These are phyloP conservation scores for Clathrospora elynae DNA, from an alignment of 2,329 filamentous ascomycete species.

Conservation along the genomic window DNA sequence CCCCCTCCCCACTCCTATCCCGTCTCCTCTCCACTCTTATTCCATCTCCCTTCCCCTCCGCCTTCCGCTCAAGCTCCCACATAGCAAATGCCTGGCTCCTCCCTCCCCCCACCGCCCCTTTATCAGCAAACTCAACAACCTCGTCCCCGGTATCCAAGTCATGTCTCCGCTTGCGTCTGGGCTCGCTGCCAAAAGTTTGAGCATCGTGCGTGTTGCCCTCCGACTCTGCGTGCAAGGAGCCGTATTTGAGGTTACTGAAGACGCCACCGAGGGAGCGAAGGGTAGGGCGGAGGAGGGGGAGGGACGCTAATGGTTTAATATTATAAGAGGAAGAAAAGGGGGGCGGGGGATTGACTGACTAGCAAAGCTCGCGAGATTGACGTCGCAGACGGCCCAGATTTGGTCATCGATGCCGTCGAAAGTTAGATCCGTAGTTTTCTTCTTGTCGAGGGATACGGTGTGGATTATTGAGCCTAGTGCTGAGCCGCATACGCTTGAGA, in stretches of 20 bases:
- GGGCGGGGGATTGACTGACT: slow-evolving; percentile 15
- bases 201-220: too few relatives aligned
- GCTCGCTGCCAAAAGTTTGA: too few relatives aligned
- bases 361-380: slow-evolving; percentile 29
- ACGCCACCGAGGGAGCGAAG: slow-evolving; percentile 22
- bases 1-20: too few relatives aligned
- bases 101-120: too few relatives aligned
- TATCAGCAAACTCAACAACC: too few relatives aligned
- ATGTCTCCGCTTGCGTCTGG: too few relatives aligned
- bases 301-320: slow-evolving; percentile 14
- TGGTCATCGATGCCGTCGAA: slow-evolving; percentile 29
- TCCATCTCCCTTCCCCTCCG: too few relatives aligned
- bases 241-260: slow-evolving; percentile 15
- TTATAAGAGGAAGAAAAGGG: not conserved
- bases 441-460: slow-evolving; percentile 20
- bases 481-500: slow-evolving; percentile 23
- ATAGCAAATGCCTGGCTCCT: too few relatives aligned
- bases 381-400: slow-evolving; percentile 34
- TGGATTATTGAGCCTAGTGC: slow-evolving; percentile 27
- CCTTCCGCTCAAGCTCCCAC: too few relatives aligned
- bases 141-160: too few relatives aligned
- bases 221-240: too few relatives aligned
- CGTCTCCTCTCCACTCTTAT: too few relatives aligned
- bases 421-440: slow-evolving; percentile 22
- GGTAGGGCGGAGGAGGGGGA: slow-evolving; percentile 27